Percentiles rank a stretch among this genome's conserved stretches.
Evolutionary conservation across 2,329 filamentous ascomycete species (phyloP).

Genomic region (Diaporthe australafricana): DNA sequence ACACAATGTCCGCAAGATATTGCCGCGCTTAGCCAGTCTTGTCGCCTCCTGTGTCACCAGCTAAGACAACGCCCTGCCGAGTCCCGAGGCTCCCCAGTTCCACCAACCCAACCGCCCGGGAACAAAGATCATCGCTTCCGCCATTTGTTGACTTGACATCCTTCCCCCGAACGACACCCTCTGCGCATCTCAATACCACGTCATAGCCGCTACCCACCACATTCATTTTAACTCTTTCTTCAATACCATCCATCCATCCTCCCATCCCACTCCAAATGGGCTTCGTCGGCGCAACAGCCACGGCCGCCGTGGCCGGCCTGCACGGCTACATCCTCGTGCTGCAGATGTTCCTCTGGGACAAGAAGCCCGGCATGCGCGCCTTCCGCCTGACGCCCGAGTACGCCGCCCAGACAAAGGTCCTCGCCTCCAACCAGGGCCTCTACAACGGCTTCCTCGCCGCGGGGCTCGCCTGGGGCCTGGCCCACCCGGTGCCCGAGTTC

Average conservation of each 20-base stretch:
- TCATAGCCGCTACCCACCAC: too few species aligned
- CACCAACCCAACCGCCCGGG: background rate
- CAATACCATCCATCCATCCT: background rate
- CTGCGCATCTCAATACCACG: background rate
- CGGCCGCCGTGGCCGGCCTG: slow-evolving; percentile 53
- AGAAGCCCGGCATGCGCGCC: slow-evolving; percentile 55
- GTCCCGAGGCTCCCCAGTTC: background rate
- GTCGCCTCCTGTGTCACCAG: background rate
- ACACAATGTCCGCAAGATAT: slow-evolving; percentile 4
- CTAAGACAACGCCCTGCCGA: background rate
- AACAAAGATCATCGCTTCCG: background rate
- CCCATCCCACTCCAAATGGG: background rate
- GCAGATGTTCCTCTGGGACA: slow-evolving; percentile 64
- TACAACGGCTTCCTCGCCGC: slow-evolving; percentile 66
- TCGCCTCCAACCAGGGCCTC: slow-evolving; percentile 63
- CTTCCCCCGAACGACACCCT: background rate
- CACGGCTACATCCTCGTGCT: slow-evolving; percentile 62
- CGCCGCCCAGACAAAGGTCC: slow-evolving; percentile 54
- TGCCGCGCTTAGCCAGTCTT: background rate
- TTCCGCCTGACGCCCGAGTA: slow-evolving; percentile 59
- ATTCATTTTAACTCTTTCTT: too few species aligned
- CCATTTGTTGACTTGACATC: background rate
- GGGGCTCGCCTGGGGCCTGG: slow-evolving; percentile 59
- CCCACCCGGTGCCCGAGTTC: slow-evolving; percentile 56
- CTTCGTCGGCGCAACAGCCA: slow-evolving; percentile 40